These are phyloP conservation scores for Nowakowskiella sp. DNA, from an alignment of 192 early-diverging fungal genomes.

Conservation along the genomic window DNA sequence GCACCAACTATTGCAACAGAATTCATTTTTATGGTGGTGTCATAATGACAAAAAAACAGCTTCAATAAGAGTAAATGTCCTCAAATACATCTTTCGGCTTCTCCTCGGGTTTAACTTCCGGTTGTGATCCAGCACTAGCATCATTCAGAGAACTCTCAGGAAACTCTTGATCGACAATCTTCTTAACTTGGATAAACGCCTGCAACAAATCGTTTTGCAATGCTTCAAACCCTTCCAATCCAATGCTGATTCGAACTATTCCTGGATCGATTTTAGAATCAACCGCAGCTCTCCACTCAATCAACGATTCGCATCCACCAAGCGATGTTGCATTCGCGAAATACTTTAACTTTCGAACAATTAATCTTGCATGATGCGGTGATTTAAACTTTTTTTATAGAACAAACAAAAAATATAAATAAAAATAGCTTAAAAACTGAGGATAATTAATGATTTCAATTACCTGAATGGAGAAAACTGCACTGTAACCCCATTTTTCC, in stretches of 20 bases:
- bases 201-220: constrained; percentile 51
- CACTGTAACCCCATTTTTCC: constrained; percentile 14
- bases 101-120: no score
- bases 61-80: no score
- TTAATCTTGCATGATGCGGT: constrained; percentile 36
- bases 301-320: constrained; percentile 57
- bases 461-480: constrained; percentile 25
- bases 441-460: neutral
- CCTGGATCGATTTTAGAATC: constrained; percentile 34
- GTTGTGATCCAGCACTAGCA: no score
- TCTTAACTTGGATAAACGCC: constrained; percentile 26
- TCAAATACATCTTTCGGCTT: no score
- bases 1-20: no score
- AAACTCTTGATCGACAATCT: neutral
- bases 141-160: no score
- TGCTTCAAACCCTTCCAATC: constrained; percentile 58
- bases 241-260: constrained; percentile 57
- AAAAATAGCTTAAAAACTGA: neutral
- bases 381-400: constrained; percentile 38
- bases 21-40: no score
- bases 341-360: constrained; percentile 32
- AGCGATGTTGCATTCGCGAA: constrained; percentile 54
- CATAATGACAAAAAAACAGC: no score
- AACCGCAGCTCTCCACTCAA: constrained; percentile 54
- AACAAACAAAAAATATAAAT: constrained; percentile 24